Evolutionary conservation across 495 filamentous ascomycete species (phyloP).

Genomic region (Jackrogersella minutella): DNA sequence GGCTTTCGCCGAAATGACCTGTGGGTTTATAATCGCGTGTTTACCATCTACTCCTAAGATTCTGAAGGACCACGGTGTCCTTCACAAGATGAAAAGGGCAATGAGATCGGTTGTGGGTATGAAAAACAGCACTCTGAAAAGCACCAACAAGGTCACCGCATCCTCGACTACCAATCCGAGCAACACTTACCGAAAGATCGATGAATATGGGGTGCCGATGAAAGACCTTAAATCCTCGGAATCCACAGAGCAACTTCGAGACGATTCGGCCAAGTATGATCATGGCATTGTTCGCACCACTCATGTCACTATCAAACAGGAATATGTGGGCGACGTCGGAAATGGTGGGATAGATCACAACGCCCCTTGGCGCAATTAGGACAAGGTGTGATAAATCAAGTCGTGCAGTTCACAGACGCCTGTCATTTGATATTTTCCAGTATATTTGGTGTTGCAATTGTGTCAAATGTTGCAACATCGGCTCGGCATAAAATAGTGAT

Average conservation of each 20-base stretch:
- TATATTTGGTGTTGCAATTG: too few relatives aligned
- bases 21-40: constrained; percentile 45
- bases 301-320: constrained; percentile 31
- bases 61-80: constrained; percentile 35
- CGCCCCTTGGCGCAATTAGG: constrained; percentile 18
- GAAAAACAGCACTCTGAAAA: constrained; percentile 21
- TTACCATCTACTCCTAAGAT: constrained; percentile 44
- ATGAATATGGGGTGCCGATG: constrained; percentile 28
- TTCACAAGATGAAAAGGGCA: constrained; percentile 23
- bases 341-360: constrained; percentile 12
- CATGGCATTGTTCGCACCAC: constrained; percentile 31
- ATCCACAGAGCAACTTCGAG: constrained; percentile 30
- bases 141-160: constrained; percentile 11
- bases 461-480: too few relatives aligned
- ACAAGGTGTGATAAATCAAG: constrained; percentile 5
- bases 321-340: constrained; percentile 14
- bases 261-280: constrained; percentile 17
- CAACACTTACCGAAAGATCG: constrained; percentile 31
- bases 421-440: too few relatives aligned
- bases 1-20: constrained; percentile 45
- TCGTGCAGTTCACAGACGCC: background rate
- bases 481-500: too few relatives aligned
- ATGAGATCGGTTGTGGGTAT: constrained; percentile 25
- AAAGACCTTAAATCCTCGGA: constrained; percentile 24
- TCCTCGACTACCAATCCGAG: constrained; percentile 7